These are phyloP conservation scores for Pseudogymnoascus sp. DNA, from an alignment of 2,329 filamentous ascomycete genomes.

Conservation along the genomic window DNA sequence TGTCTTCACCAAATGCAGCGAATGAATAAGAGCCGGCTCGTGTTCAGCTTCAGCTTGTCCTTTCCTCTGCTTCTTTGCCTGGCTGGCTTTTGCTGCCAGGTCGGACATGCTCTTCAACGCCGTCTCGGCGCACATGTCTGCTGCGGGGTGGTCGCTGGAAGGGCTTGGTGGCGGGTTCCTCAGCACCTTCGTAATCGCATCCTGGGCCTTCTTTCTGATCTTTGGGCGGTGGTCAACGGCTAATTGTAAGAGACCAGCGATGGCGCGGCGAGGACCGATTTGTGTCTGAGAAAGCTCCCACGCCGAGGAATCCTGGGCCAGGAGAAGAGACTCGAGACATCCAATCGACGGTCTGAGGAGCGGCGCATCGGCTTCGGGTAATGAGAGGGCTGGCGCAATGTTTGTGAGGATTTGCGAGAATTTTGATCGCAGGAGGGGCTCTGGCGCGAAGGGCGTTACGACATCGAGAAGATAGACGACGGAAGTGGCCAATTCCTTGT, in stretches of 20 bases:
- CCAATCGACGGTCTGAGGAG: constrained; percentile 83
- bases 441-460: constrained; percentile 76
- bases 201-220: constrained; percentile 86
- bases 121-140: constrained; percentile 92
- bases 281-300: constrained; percentile 83
- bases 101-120: constrained; percentile 74
- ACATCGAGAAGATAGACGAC: constrained; percentile 94
- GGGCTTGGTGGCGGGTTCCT: constrained; percentile 83
- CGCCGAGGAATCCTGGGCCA: constrained; percentile 78
- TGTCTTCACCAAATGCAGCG: constrained; percentile 84
- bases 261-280: constrained; percentile 77
- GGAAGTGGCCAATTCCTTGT: constrained; percentile 75
- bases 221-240: constrained; percentile 85
- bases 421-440: constrained; percentile 83
- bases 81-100: constrained; percentile 55
- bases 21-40: constrained; percentile 83
- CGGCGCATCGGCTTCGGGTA: constrained; percentile 77
- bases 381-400: constrained; percentile 74
- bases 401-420: constrained; percentile 88
- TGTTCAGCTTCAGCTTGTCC: constrained; percentile 50
- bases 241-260: constrained; percentile 77
- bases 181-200: constrained; percentile 77
- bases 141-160: constrained; percentile 85
- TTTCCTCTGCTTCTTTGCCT: constrained; percentile 64
- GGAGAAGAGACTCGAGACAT: constrained; percentile 82